Evolutionary conservation across 352 stramenopile species (phyloP).

Genomic region (Peronospora destructor): DNA sequence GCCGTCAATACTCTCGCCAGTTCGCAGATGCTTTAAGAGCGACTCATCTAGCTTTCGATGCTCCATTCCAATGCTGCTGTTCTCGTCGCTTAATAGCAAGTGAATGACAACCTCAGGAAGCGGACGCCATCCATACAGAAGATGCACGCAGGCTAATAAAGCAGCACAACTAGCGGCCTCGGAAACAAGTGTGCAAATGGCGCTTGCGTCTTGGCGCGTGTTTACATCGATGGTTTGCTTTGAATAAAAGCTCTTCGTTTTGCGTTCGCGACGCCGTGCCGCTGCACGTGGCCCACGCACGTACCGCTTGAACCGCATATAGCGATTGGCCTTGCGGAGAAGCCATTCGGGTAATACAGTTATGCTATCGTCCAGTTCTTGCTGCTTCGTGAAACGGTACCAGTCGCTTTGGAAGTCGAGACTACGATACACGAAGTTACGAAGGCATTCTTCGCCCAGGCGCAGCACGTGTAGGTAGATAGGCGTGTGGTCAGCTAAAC

Average conservation of each 20-base stretch:
- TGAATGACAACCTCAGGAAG: constrained; percentile 67
- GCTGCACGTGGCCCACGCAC: constrained; percentile 58
- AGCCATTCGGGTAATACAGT: constrained; percentile 52
- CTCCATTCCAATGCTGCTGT: constrained; percentile 11
- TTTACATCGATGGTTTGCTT: constrained; percentile 50
- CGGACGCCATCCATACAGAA: constrained; percentile 69
- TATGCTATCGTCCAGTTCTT: constrained; percentile 33
- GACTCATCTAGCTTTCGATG: constrained; percentile 27
- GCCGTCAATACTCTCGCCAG: constrained; percentile 20
- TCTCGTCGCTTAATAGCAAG: constrained; percentile 34
- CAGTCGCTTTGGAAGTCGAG: constrained; percentile 73
- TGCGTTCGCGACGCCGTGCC: constrained; percentile 46
- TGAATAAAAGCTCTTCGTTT: constrained; percentile 73
- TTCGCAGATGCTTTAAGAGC: constrained; percentile 41
- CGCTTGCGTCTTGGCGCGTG: constrained; percentile 46
- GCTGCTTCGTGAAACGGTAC: constrained; percentile 43
- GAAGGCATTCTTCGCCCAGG: constrained; percentile 79
- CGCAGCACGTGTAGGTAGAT: constrained; percentile 81
- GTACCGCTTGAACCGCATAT: constrained; percentile 83
- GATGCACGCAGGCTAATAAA: constrained; percentile 66
- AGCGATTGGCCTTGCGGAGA: constrained; percentile 70
- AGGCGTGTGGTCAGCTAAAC: constrained; percentile 62
- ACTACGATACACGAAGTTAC: constrained; percentile 66
- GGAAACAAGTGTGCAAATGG: constrained; percentile 65
- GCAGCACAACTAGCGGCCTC: constrained; percentile 74